Conservation (phyloP, 75 land plant genomes). For the Pinus taeda region DNA sequence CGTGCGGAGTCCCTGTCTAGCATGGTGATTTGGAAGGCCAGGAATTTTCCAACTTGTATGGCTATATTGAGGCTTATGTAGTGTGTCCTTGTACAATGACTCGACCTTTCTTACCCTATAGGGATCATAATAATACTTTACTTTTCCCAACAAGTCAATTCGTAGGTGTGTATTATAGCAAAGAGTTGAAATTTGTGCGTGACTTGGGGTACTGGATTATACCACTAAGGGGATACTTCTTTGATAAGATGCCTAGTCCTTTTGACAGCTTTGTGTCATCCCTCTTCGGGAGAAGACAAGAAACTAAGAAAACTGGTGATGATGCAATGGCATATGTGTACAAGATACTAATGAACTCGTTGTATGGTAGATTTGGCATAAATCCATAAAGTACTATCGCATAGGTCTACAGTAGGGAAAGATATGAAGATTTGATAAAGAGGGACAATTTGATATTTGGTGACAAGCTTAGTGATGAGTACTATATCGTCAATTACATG, state of each 20-base stretch:
- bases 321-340: neutral
- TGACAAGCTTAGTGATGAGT: neutral
- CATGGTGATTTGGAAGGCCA: constrained; percentile 7
- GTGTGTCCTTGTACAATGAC: neutral
- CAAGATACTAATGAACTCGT: constrained; percentile 2
- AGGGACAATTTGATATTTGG: neutral
- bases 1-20: too few species aligned
- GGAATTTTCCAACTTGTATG: neutral
- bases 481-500: neutral
- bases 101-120: constrained; percentile 1
- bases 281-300: neutral
- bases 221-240: neutral
- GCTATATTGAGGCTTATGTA: constrained; percentile 1
- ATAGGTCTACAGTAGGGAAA: neutral
- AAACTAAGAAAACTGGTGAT: neutral
- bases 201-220: neutral
- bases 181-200: neutral
- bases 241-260: neutral
- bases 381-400: neutral
- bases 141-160: neutral
- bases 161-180: neutral
- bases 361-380: constrained; percentile 3
- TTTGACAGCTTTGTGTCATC: neutral
- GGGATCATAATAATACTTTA: neutral
- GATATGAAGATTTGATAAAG: constrained; percentile 2